phyloP scores from a whole-genome alignment of 805 yeast genomes.

The Yamadazyma phyllophila region DNA sequence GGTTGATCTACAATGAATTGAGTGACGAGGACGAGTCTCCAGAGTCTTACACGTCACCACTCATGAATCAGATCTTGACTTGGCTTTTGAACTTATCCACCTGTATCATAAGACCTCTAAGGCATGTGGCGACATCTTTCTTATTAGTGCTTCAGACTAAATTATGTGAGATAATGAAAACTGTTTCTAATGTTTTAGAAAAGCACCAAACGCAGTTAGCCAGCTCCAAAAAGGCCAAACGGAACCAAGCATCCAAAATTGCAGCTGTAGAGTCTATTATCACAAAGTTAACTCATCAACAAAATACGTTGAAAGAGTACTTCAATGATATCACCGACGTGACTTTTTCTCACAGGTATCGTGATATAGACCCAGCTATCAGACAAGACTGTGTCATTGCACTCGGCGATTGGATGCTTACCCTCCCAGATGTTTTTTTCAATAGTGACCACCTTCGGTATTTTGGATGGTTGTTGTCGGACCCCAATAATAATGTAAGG shows the following conservation, averaged over 20 bases:
- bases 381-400: constrained; percentile 65
- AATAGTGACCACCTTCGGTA: constrained; percentile 70
- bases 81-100: constrained; percentile 79
- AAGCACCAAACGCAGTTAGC: constrained; percentile 45
- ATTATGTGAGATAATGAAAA: constrained; percentile 50
- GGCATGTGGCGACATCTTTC: constrained; percentile 63
- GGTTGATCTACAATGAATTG: constrained; percentile 45
- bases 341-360: constrained; percentile 71
- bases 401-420: constrained; percentile 70
- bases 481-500: constrained; percentile 58
- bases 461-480: constrained; percentile 85
- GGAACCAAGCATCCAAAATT: constrained; percentile 47
- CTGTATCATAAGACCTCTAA: constrained; percentile 64
- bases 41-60: constrained; percentile 31
- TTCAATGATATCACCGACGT: constrained; percentile 65
- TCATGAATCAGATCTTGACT: constrained; percentile 57
- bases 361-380: constrained; percentile 72
- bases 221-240: constrained; percentile 23
- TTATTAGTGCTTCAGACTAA: constrained; percentile 59
- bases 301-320: constrained; percentile 51
- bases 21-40: background rate
- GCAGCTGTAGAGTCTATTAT: constrained; percentile 31
- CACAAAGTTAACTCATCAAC: constrained; percentile 33
- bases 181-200: constrained; percentile 34
- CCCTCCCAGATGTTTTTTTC: constrained; percentile 67